phyloP scores from a whole-genome alignment of 139 green algal species.

The Pseudopediastrum boryanum region DNA sequence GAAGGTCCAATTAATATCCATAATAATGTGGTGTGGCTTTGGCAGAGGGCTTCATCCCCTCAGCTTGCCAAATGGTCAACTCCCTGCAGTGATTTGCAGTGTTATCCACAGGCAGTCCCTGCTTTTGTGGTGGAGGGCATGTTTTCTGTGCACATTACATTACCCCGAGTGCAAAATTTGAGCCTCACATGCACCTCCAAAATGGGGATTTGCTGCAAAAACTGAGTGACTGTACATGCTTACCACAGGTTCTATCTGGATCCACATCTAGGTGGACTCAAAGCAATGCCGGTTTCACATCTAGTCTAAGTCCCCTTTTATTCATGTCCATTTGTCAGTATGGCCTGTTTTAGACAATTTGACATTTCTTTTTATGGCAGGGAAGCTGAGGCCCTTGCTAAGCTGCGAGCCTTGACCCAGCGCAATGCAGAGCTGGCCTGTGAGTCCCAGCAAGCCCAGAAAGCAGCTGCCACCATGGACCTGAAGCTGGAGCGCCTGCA shows the following conservation, averaged over 20 bases:
- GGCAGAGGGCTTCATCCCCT: not conserved
- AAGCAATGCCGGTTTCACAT: too few species aligned
- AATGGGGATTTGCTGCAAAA: not conserved
- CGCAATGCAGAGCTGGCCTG: slow-evolving; percentile 14
- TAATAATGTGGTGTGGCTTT: not conserved
- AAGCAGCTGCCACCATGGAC: slow-evolving; percentile 14
- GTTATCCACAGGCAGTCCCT: too few species aligned
- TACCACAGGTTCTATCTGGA: not conserved
- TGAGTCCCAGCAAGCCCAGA: slow-evolving; percentile 1
- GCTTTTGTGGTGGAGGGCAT: too few species aligned
- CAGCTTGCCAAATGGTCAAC: not conserved
- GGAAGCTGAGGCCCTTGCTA: not conserved
- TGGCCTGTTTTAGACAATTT: not conserved
- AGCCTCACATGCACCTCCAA: not conserved
- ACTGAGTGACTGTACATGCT: not conserved
- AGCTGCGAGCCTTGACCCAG: not conserved
- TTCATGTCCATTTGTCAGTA: not conserved
- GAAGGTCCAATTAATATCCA: not conserved
- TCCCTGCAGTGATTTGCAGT: too few species aligned
- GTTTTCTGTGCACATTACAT: too few species aligned
- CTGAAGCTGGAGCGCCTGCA: slow-evolving; percentile 24
- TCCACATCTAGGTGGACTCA: too few species aligned
- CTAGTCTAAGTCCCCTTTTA: too few species aligned
- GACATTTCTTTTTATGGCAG: not conserved
- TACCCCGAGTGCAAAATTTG: too few species aligned